Percentiles rank a stretch among this genome's conserved stretches.
These are phyloP conservation scores for Botrytis sinoallii DNA, from an alignment of 2,329 filamentous ascomycete genomes.

Conservation along the genomic window DNA sequence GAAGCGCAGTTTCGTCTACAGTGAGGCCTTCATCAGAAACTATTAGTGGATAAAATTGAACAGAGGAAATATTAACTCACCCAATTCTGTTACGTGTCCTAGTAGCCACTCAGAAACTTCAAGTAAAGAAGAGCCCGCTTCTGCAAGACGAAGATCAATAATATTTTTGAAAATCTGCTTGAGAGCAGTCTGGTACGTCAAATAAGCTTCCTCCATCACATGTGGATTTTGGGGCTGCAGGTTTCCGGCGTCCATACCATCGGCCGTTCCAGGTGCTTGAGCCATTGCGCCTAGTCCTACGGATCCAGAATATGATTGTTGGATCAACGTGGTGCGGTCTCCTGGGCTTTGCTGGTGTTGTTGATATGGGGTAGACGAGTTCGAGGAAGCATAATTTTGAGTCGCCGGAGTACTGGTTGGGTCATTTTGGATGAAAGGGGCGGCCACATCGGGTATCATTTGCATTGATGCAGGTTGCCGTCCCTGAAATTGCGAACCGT, in stretches of 20 bases:
- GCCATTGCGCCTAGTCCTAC: constrained; percentile 50
- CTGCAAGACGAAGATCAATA: constrained; percentile 55
- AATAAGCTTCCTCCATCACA: constrained; percentile 66
- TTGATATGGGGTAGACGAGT: constrained; percentile 58
- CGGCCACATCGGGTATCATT: constrained; percentile 68
- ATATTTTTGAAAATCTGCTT: constrained; percentile 61
- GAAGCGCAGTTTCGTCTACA: constrained; percentile 73
- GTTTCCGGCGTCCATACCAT: constrained; percentile 56
- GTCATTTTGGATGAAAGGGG: constrained; percentile 74
- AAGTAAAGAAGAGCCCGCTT: constrained; percentile 57
- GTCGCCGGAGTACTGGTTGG: constrained; percentile 56
- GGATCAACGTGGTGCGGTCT: constrained; percentile 54
- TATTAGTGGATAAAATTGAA: constrained; percentile 35
- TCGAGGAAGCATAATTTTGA: constrained; percentile 49
- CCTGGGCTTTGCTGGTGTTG: constrained; percentile 51
- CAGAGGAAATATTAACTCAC: constrained; percentile 48
- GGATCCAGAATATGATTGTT: constrained; percentile 47
- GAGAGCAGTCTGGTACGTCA: constrained; percentile 59
- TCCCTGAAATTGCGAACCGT: constrained; percentile 71
- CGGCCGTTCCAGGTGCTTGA: constrained; percentile 39
- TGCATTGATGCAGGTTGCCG: constrained; percentile 76
- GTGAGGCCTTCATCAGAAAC: constrained; percentile 65
- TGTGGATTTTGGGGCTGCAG: constrained; percentile 51
- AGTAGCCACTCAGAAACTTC: constrained; percentile 65
- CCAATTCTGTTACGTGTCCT: constrained; percentile 61